phyloP scores from a whole-genome alignment of 345 rosid species.

The Sisymbrium irio region DNA sequence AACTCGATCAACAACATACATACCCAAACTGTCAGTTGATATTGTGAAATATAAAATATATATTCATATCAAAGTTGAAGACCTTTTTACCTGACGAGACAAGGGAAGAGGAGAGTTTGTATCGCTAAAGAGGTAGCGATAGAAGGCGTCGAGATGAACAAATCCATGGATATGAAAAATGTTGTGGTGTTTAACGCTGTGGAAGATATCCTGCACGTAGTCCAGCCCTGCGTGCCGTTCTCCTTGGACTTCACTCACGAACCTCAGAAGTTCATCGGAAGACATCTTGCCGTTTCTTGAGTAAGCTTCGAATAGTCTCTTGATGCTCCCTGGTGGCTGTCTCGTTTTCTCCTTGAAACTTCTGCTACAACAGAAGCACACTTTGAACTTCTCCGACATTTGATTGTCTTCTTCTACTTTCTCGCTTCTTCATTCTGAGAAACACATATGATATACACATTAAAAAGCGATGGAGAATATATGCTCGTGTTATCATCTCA shows the following conservation, averaged over 20 bases:
- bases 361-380: conserved; percentile 54
- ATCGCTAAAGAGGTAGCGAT: conserved; percentile 37
- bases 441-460: conserved; percentile 6
- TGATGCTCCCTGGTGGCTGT: conserved; percentile 68
- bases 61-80: not conserved
- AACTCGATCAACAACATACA: not conserved
- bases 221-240: conserved; percentile 50
- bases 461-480: conserved; percentile 26
- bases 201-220: conserved; percentile 45
- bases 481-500: conserved; percentile 29
- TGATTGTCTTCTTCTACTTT: not conserved
- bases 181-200: conserved; percentile 38
- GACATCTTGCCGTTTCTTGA: conserved; percentile 53
- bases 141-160: conserved; percentile 51
- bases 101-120: conserved; percentile 44
- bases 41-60: no score
- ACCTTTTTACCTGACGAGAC: conserved; percentile 3
- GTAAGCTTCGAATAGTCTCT: conserved; percentile 45
- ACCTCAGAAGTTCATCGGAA: conserved; percentile 48
- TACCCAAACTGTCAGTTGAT: not conserved
- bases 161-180: conserved; percentile 30
- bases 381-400: conserved; percentile 33
- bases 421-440: not conserved
- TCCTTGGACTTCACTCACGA: conserved; percentile 55
- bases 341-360: conserved; percentile 65